A percentile compares a stretch with the other conserved stretches of the same genome.
These are phyloP conservation scores for Silene latifolia DNA, from an alignment of 148 eudicot species.

Conservation along the genomic window DNA sequence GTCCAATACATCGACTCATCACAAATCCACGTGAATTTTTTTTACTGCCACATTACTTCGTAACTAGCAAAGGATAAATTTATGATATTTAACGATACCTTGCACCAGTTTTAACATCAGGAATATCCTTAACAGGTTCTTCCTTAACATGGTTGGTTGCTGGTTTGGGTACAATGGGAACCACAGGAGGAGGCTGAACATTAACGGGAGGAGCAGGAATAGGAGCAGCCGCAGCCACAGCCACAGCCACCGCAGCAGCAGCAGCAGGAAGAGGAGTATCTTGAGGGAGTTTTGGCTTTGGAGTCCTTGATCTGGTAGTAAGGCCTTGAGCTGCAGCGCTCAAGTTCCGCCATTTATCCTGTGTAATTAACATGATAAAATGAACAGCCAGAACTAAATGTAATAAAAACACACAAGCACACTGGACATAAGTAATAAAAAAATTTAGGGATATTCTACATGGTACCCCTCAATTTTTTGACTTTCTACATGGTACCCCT, in stretches of 20 bases:
- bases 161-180: conserved; percentile 34
- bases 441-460: too few species aligned
- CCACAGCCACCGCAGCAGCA: not conserved
- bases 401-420: not conserved
- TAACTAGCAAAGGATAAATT: not conserved
- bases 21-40: not conserved
- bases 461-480: too few species aligned
- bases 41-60: not conserved
- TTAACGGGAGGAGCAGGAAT: conserved; percentile 31
- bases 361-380: conserved; percentile 16
- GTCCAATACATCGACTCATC: not conserved
- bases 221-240: conserved; percentile 14
- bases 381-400: not conserved
- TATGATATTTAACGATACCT: conserved; percentile 30
- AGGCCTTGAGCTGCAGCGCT: conserved; percentile 66
- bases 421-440: not conserved
- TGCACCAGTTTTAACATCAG: conserved; percentile 57
- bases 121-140: conserved; percentile 47
- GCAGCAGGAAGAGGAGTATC: conserved; percentile 29
- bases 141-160: conserved; percentile 44
- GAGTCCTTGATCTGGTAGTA: conserved; percentile 55
- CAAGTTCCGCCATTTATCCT: conserved; percentile 99
- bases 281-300: conserved; percentile 49
- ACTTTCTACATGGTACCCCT: too few species aligned
- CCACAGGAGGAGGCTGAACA: conserved; percentile 21